These are phyloP conservation scores for Chalaropsis thielavioides DNA, from an alignment of 2,329 filamentous ascomycete genomes.

Conservation along the genomic window DNA sequence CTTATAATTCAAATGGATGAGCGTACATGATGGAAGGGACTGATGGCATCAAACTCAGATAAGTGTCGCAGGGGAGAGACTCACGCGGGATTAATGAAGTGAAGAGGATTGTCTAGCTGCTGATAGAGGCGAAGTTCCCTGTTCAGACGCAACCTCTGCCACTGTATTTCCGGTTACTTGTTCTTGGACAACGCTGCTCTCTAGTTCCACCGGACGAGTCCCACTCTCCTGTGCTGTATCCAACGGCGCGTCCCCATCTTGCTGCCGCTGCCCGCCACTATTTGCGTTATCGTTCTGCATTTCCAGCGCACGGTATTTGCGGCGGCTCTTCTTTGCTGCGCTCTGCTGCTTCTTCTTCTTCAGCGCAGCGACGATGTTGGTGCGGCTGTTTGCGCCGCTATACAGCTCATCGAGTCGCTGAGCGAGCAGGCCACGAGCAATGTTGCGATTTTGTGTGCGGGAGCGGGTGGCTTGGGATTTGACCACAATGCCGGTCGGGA, in stretches of 20 bases:
- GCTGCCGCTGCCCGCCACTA: not conserved
- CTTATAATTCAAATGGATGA: not conserved
- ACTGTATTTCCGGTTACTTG: not conserved
- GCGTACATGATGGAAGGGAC: not conserved
- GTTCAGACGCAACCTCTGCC: not conserved
- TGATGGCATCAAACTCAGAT: not conserved
- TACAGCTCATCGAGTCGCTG: conserved; percentile 57
- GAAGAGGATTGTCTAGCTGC: not conserved
- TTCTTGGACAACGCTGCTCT: not conserved
- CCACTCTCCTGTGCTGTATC: too few species aligned
- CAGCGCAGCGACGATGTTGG: conserved; percentile 46
- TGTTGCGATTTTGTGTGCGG: conserved; percentile 71
- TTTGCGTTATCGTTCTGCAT: conserved; percentile 29
- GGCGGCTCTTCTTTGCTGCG: conserved; percentile 62
- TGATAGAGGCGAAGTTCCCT: not conserved
- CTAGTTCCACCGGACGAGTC: not conserved
- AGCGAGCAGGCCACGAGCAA: conserved; percentile 63
- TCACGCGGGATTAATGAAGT: not conserved
- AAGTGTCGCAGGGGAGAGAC: not conserved
- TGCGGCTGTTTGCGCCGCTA: conserved; percentile 56
- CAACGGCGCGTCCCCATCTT: not conserved
- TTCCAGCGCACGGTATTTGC: conserved; percentile 57
- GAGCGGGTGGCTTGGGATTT: conserved; percentile 90
- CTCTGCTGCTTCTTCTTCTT: conserved; percentile 60
- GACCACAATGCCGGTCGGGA: conserved; percentile 79